Base-by-base conservation (phyloP, 441 rosid genomes). In the Jatropha multifida region DNA sequence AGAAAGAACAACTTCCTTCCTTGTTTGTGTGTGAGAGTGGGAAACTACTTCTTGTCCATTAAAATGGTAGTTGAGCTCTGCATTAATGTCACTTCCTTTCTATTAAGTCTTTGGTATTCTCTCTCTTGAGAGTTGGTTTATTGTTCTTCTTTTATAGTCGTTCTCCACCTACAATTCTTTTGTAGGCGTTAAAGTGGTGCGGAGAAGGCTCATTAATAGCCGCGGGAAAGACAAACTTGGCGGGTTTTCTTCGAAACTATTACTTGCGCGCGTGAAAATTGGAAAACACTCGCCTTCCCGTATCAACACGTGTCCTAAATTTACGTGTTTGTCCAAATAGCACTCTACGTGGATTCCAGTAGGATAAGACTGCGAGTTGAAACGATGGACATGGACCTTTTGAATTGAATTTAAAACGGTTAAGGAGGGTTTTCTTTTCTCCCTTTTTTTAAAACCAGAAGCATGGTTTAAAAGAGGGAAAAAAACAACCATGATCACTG, bases 61-160 rank as follows among this genome's bases (percentile, higher is more conserved):
- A 77, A 83, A 48, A 71, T 75, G 87, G 95, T 90, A 48, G 94
- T 90, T 86, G 89, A 86, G 87, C 84, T 81, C 58, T 66, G 82
- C 93, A 94, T 91, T 92, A 81, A 92, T 89, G 91, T 85, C 80
- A 64, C 4, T 15, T 52, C 63, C 41, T 26, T 42, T 32, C 70
- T 62, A 63, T 65, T 17, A 7, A 52, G 18, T 71, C 62, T 69
- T 74, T 26, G 73, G 51, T 68, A 12, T 62, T 26, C 62, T 63
- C 20, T 75, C 49, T 66, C 17, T 61, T 4, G 32, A 44, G 5
- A 0, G 27, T 55, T 20, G 63, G 38, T 51, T 42, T n/a, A 14
- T 51, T 42, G 8, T 23, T 14, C 0, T 3, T 56, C 4, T 15
- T 7, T n/a, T 64, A 4, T 64, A 4, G 48, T 48, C 52, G 32